These are phyloP conservation scores for Ascochyta rabiei DNA, from an alignment of 2,329 filamentous ascomycete genomes.

Conservation along the genomic window DNA sequence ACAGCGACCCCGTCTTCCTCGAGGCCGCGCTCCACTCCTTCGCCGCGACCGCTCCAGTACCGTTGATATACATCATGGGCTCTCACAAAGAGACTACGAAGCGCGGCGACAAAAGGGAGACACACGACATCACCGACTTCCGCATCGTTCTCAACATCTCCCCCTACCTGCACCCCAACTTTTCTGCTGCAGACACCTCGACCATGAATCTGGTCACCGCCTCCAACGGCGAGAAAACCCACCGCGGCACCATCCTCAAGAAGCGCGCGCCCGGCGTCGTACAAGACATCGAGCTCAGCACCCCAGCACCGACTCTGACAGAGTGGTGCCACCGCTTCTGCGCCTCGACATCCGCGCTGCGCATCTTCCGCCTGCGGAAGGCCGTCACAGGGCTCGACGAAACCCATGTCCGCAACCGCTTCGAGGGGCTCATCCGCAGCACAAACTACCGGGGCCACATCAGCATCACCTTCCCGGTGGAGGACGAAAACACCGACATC, in stretches of 20 bases:
- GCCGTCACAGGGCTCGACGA: slow-evolving; percentile 67
- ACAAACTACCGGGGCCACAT: slow-evolving; percentile 72
- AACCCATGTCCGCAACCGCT: slow-evolving; percentile 56
- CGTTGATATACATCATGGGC: slow-evolving; percentile 48
- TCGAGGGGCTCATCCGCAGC: slow-evolving; percentile 63
- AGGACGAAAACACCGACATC: slow-evolving; percentile 63
- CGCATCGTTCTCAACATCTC: slow-evolving; percentile 45
- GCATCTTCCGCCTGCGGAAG: slow-evolving; percentile 53
- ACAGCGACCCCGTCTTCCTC: slow-evolving; percentile 40
- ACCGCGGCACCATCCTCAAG: slow-evolving; percentile 68
- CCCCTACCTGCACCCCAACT: slow-evolving; percentile 34
- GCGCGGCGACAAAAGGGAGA: slow-evolving; percentile 45
- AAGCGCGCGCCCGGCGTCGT: slow-evolving; percentile 56
- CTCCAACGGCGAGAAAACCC: slow-evolving; percentile 64
- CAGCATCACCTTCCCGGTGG: slow-evolving; percentile 64
- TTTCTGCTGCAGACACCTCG: slow-evolving; percentile 21
- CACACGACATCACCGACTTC: slow-evolving; percentile 45
- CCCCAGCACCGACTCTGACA: slow-evolving; percentile 49
- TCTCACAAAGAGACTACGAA: slow-evolving; percentile 46
- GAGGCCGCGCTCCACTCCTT: slow-evolving; percentile 36
- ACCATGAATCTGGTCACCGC: slow-evolving; percentile 52
- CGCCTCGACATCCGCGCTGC: slow-evolving; percentile 62
- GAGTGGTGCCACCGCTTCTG: slow-evolving; percentile 75
- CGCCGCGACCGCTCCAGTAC: slow-evolving; percentile 37
- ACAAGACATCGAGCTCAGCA: slow-evolving; percentile 55